phyloP scores from a whole-genome alignment of 192 early-diverging fungal genomes.

The Gaertneriomyces sp. region DNA sequence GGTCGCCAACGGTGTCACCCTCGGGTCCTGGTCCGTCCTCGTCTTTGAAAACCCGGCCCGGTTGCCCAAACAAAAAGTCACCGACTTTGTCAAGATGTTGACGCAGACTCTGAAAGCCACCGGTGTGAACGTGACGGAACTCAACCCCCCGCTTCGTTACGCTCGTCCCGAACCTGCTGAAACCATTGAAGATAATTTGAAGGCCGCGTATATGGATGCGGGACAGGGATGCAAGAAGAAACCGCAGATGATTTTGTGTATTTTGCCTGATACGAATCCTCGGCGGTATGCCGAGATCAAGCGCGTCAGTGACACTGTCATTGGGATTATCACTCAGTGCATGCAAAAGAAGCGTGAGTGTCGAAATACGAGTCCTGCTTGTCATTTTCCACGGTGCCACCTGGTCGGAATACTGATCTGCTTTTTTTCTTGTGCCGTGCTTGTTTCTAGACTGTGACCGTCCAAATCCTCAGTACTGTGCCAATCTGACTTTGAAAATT shows the following conservation, averaged over 20 bases:
- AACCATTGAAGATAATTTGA: conserved; percentile 54
- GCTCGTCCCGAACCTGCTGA: background rate
- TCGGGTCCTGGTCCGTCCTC: conserved; percentile 69
- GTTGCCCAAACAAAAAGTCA: conserved; percentile 32
- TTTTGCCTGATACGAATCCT: conserved; percentile 51
- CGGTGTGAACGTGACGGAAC: conserved; percentile 50
- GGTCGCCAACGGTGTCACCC: conserved; percentile 53
- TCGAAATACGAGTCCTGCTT: background rate
- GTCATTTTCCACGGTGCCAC: background rate
- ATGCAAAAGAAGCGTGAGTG: conserved; percentile 56
- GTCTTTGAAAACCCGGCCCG: conserved; percentile 47
- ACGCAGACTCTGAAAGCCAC: conserved; percentile 53
- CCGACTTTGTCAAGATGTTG: conserved; percentile 60
- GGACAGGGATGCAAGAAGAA: conserved; percentile 31
- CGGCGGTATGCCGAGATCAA: conserved; percentile 77
- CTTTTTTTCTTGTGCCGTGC: background rate
- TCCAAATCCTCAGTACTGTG: conserved; percentile 69
- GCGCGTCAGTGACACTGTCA: conserved; percentile 70
- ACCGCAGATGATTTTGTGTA: conserved; percentile 66
- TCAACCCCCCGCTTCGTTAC: conserved; percentile 18
- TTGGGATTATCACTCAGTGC: conserved; percentile 89
- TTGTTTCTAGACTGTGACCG: background rate
- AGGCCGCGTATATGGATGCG: conserved; percentile 53
- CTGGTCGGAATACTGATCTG: background rate
- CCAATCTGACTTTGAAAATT: conserved; percentile 81